Evolutionary conservation across 2,329 filamentous ascomycete species (phyloP).

Genomic region (Stromatinia cepivora): DNA sequence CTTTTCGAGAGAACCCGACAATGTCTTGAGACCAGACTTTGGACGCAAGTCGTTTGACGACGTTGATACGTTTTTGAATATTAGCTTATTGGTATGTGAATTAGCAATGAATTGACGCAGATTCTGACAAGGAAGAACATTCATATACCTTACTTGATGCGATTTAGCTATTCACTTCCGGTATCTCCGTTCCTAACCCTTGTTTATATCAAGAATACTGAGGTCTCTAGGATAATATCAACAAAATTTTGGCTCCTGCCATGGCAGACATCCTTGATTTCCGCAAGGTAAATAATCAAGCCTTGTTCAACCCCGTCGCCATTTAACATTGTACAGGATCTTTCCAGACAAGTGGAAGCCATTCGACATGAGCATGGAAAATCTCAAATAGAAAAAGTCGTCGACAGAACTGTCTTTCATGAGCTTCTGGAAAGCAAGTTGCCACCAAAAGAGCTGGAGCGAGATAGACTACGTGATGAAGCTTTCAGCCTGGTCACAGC

Average conservation of each 20-base stretch:
- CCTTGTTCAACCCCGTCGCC: conserved; percentile 15
- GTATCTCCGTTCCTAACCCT: not conserved
- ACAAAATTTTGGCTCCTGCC: conserved; percentile 18
- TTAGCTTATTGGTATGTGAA: conserved; percentile 11
- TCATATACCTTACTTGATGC: conserved; percentile 9
- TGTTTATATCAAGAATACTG: not conserved
- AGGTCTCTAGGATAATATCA: conserved; percentile 8
- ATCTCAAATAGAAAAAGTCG: not conserved
- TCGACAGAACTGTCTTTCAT: conserved; percentile 25
- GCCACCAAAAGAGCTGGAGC: conserved; percentile 39
- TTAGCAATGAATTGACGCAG: not conserved
- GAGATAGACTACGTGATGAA: conserved; percentile 40
- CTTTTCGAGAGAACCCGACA: conserved; percentile 23
- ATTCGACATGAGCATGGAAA: not conserved
- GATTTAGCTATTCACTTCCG: not conserved
- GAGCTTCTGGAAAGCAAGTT: conserved; percentile 33
- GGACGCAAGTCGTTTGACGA: conserved; percentile 12
- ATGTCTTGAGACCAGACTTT: conserved; percentile 1
- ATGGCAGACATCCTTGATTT: conserved; percentile 6
- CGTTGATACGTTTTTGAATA: not conserved
- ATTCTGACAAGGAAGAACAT: not conserved
- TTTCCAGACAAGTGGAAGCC: conserved; percentile 4
- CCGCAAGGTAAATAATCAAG: not conserved
- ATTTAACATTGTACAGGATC: conserved; percentile 40
- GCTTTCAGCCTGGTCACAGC: conserved; percentile 38